A percentile compares a stretch with the other conserved stretches of the same genome.
Conservation (phyloP, 768 basidiomycete species). For the Cubamyces lactineus region DNA sequence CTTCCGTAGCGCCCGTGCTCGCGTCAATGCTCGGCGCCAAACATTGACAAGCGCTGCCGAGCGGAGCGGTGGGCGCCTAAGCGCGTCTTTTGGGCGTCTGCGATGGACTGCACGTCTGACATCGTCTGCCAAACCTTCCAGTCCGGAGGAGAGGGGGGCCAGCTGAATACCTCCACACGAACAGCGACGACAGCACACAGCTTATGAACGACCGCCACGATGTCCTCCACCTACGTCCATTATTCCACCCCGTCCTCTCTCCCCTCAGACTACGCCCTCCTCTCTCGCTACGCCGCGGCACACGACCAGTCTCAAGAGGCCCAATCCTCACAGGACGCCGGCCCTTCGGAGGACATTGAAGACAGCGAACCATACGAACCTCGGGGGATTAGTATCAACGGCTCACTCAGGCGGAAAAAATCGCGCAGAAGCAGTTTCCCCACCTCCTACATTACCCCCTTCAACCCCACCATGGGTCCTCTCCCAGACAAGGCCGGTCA, state of each 20-base stretch:
- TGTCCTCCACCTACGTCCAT: conserved; percentile 52
- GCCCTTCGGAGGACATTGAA: conserved; percentile 11
- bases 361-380: conserved; percentile 22
- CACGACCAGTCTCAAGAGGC: conserved; percentile 26
- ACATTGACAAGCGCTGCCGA: too few relatives aligned
- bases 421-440: conserved; percentile 37
- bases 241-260: conserved; percentile 55
- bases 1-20: neutral
- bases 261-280: conserved; percentile 66
- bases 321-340: conserved; percentile 12
- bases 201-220: conserved; percentile 17
- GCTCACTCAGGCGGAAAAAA: neutral
- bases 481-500: conserved; percentile 31
- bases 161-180: neutral
- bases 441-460: conserved; percentile 42
- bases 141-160: neutral
- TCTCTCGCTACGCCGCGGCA: conserved; percentile 52
- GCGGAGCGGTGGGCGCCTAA: too few relatives aligned
- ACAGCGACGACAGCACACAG: neutral
- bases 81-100: too few relatives aligned
- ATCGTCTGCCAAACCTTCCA: too few relatives aligned
- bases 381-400: conserved; percentile 7
- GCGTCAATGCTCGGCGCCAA: too few relatives aligned
- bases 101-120: too few relatives aligned
- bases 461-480: conserved; percentile 39